These are phyloP conservation scores for Ascochyta viciae-villosae DNA, from an alignment of 2,329 filamentous ascomycete species.

Conservation along the genomic window DNA sequence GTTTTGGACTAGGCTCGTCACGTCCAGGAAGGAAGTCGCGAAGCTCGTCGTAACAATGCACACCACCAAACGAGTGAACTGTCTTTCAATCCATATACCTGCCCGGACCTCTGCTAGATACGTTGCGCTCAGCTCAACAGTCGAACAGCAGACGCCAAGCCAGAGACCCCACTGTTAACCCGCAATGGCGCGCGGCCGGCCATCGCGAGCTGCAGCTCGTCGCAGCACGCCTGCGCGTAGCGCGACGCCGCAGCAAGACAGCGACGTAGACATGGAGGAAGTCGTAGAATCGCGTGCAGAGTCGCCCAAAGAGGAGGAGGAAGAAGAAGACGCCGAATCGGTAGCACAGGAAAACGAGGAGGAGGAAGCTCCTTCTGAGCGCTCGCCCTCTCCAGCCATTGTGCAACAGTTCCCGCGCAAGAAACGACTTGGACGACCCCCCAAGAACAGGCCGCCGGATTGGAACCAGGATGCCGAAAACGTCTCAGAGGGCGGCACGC, in stretches of 20 bases:
- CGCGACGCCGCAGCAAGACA: constrained; percentile 46
- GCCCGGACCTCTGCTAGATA: neutral
- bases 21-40: constrained; percentile 23
- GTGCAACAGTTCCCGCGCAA: constrained; percentile 71
- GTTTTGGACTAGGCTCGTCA: constrained; percentile 9
- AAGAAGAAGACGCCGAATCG: constrained; percentile 57
- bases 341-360: constrained; percentile 52
- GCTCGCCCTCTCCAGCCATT: constrained; percentile 53
- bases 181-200: constrained; percentile 47
- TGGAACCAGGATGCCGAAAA: constrained; percentile 66
- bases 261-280: constrained; percentile 47
- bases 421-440: constrained; percentile 79
- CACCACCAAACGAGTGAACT: constrained; percentile 1
- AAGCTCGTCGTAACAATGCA: constrained; percentile 15
- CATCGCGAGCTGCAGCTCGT: constrained; percentile 49
- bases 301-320: constrained; percentile 58
- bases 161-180: neutral
- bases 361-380: constrained; percentile 55
- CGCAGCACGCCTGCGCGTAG: constrained; percentile 47
- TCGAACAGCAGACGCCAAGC: neutral
- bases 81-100: neutral
- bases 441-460: constrained; percentile 82
- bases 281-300: constrained; percentile 42
- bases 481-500: constrained; percentile 57
- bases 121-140: neutral